Evolutionary conservation across 2,329 filamentous ascomycete species (phyloP).

Genomic region (Aspergillus persii): DNA sequence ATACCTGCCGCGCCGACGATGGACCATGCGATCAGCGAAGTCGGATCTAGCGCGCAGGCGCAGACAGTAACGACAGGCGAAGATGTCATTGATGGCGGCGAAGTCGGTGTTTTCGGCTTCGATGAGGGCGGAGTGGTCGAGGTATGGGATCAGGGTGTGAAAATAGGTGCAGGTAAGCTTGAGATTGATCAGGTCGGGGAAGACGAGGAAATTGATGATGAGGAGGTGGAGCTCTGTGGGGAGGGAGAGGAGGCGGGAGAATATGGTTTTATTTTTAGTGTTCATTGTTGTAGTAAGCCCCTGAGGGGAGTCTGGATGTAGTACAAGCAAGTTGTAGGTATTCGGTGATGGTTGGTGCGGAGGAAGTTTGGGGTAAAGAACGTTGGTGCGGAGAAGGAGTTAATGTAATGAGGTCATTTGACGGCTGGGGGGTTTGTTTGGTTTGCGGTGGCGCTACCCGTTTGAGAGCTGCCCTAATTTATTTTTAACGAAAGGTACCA

Average conservation of each 20-base stretch:
- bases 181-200: conserved; percentile 26
- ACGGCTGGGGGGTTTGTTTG: background rate
- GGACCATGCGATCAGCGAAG: conserved; percentile 30
- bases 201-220: conserved; percentile 23
- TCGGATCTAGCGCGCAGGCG: conserved; percentile 20
- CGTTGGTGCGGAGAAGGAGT: background rate
- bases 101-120: conserved; percentile 20
- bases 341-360: background rate
- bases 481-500: background rate
- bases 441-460: too few relatives aligned
- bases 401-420: background rate
- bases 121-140: conserved; percentile 24
- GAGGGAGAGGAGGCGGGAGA: conserved; percentile 8
- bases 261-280: background rate
- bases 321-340: too few relatives aligned
- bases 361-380: background rate
- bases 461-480: background rate
- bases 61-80: conserved; percentile 28
- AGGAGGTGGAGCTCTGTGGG: conserved; percentile 32
- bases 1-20: conserved; percentile 16
- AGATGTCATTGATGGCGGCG: conserved; percentile 20
- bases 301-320: background rate
- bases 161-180: conserved; percentile 28
- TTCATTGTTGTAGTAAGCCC: background rate
- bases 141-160: conserved; percentile 18